Evolutionary conservation across 2,329 filamentous ascomycete species (phyloP), one percentile per base, ranked within the genome.

Genomic region (Penicillium frequentans): DNA sequence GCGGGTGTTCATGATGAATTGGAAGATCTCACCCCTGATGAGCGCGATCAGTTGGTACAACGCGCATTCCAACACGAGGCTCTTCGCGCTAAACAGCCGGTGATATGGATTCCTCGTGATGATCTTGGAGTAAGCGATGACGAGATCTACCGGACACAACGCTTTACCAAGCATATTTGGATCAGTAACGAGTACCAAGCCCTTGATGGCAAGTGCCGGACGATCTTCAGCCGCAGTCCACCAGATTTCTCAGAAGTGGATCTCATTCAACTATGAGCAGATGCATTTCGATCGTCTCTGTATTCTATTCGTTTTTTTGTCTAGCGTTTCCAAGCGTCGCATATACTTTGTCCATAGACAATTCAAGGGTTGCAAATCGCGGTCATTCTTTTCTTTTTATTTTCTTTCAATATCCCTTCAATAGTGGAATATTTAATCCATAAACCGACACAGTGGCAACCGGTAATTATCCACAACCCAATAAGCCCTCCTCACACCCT

Each of bases 181-280:
- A 92, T 98, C 70, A 96, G 90, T 67, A 97, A 97, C 73, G 90
- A 96, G 72, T 92, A 92, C 57, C 92, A 93, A 21, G 90, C 91
- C 10, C 79, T 98, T 65, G 91, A 97, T 77, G 89, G 86, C 55
- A 92, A 91, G 73, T 86, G 86, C 29, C 86, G 89, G 19, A 91
- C 96, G 5, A 85, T 96, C 37, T 97, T 95, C 73, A 89, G 89
- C 62, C 86, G 86, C 61, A 90, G 91, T 59, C 93, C 93, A 16
- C 93, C 93, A 0, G 92, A 96, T 75, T 96, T 96, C 71, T 92
- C 89, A 0, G 90, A 96, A 74, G 81, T 93, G 27, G 91, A 96
- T 76, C 78, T 96, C 66, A 96, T 96, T 75, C 88, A 88, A 70
- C 75, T 96, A 59, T 96, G 69, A 68, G 52, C 37, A 13, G 37